phyloP scores from a whole-genome alignment of 2,329 filamentous ascomycete genomes.

The Aspergillus caelatus region DNA sequence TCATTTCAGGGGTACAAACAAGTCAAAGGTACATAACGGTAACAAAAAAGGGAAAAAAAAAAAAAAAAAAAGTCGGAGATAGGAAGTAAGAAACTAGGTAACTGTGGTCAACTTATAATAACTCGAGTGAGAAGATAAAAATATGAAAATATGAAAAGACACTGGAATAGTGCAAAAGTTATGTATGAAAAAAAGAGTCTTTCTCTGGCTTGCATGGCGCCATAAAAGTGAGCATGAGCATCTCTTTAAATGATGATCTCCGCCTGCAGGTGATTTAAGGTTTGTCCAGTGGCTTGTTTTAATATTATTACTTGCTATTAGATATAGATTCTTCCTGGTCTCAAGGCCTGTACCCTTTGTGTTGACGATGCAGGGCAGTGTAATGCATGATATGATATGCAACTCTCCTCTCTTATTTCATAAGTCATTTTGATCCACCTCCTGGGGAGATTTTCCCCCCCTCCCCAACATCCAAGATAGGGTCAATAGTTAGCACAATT shows the following conservation, averaged over 20 bases:
- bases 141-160: not conserved
- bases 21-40: not conserved
- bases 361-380: not conserved
- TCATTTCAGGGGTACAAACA: not conserved
- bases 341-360: not conserved
- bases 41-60: too few relatives aligned
- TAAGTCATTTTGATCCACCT: not conserved
- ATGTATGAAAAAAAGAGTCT: not conserved
- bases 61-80: not conserved
- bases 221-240: not conserved
- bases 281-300: constrained; percentile 1
- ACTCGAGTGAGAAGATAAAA: not conserved
- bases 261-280: constrained; percentile 11
- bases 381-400: not conserved
- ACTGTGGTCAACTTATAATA: not conserved
- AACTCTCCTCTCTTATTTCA: not conserved
- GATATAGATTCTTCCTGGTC: not conserved
- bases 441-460: not conserved
- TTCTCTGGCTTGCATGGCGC: too few relatives aligned
- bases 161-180: not conserved
- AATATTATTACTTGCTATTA: not conserved
- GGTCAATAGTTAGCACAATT: not conserved
- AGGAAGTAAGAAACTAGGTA: not conserved
- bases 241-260: constrained; percentile 11
- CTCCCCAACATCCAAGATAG: not conserved